Conservation (phyloP, 2,329 filamentous ascomycete species). For the Helotiales sp. region DNA sequence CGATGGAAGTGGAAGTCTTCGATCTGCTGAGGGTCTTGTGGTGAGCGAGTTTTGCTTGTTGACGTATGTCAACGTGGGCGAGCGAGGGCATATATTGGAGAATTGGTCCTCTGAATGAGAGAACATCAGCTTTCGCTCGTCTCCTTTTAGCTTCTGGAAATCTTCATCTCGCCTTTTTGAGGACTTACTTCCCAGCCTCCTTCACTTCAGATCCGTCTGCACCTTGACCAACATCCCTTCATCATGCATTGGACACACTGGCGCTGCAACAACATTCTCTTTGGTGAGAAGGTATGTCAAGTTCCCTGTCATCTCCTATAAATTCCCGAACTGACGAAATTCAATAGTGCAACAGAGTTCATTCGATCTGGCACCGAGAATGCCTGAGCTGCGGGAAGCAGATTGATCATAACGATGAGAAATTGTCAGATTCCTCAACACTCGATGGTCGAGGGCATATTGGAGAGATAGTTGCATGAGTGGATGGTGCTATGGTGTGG, state of each 20-base stretch:
- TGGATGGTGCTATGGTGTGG: no score
- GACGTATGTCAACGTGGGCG: background rate
- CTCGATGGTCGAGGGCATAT: no score
- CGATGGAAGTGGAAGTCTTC: background rate
- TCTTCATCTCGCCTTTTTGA: no score
- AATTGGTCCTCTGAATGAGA: background rate
- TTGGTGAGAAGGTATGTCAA: background rate
- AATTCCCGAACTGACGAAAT: background rate
- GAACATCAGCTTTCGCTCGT: background rate
- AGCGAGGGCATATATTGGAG: background rate
- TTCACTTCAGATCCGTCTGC: background rate
- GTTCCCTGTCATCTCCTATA: no score
- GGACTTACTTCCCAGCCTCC: no score
- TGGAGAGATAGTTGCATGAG: no score
- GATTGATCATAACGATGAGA: background rate
- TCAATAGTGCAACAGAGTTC: background rate
- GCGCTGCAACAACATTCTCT: conserved; percentile 1
- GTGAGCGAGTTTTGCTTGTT: background rate
- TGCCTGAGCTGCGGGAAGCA: conserved; percentile 2
- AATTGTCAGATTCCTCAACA: no score
- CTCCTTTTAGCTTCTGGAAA: background rate
- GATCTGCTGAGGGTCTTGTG: background rate
- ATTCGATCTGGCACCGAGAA: conserved; percentile 1
- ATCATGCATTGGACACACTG: conserved; percentile 1
- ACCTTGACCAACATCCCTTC: background rate